phyloP scores from a whole-genome alignment of 176 grass and related monocot species.

The Bolboschoenus planiculmis region DNA sequence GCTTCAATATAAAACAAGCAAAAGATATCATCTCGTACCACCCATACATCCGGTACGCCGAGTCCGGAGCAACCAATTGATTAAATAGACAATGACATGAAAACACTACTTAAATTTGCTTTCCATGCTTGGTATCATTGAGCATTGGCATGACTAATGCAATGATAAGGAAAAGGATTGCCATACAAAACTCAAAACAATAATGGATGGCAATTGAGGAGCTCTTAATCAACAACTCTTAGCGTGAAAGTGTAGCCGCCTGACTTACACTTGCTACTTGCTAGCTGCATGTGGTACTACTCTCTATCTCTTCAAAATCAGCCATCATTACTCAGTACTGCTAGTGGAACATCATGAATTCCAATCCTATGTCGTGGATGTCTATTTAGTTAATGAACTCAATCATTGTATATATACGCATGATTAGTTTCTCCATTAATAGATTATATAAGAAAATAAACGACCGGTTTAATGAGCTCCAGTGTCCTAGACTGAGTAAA shows the following conservation, averaged over 20 bases:
- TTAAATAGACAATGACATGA: not conserved
- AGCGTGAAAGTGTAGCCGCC: conserved; percentile 1
- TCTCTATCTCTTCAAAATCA: not conserved
- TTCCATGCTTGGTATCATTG: not conserved
- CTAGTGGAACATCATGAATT: not conserved
- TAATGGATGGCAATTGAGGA: not conserved
- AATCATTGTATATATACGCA: not conserved
- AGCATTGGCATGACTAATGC: not conserved
- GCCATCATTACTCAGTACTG: not conserved
- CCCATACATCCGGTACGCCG: no score
- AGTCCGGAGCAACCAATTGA: no score
- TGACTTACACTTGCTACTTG: not conserved
- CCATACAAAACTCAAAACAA: not conserved
- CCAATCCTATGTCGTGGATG: not conserved
- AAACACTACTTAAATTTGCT: not conserved
- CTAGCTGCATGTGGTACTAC: not conserved
- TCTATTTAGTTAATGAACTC: not conserved
- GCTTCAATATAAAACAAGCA: no score
- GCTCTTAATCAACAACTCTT: not conserved
- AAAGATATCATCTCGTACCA: no score
- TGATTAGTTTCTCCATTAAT: not conserved
- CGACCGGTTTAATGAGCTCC: not conserved
- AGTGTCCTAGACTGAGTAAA: not conserved
- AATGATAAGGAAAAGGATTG: not conserved
- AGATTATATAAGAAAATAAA: not conserved